Conservation (phyloP, 257 asterid species). For the Marsdenia floribunda region DNA sequence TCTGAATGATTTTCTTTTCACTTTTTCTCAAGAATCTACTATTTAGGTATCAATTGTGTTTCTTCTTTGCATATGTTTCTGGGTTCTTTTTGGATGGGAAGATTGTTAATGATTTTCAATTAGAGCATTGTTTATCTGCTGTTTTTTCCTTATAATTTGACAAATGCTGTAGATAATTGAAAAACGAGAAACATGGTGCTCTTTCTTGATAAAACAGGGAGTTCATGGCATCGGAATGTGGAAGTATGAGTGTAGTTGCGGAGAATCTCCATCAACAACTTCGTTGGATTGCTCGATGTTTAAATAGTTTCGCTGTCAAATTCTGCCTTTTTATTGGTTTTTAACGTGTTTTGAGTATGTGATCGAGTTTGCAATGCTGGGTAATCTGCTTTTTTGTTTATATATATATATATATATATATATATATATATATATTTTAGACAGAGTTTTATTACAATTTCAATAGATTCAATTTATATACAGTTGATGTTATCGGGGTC, state of each 20-base stretch:
- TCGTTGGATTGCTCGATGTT: constrained; percentile 34
- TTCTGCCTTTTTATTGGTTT: neutral
- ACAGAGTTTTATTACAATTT: neutral
- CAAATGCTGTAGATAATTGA: constrained; percentile 26
- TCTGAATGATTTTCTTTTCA: constrained; percentile 65
- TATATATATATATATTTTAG: too few species aligned
- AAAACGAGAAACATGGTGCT: constrained; percentile 47
- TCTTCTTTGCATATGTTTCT: neutral
- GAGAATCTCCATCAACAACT: constrained; percentile 28
- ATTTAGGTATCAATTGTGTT: constrained; percentile 30
- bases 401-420: too few species aligned
- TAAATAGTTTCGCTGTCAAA: neutral
- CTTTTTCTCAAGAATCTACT: constrained; percentile 46
- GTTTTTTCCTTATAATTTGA: constrained; percentile 11
- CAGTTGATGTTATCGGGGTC: too few species aligned
- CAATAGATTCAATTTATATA: neutral
- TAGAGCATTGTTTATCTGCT: neutral
- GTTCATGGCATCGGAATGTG: constrained; percentile 75
- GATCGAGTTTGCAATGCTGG: neutral
- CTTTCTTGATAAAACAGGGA: constrained; percentile 45
- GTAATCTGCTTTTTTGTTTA: neutral
- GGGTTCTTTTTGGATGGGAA: neutral
- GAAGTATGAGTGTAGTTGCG: constrained; percentile 74
- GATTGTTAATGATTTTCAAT: neutral
- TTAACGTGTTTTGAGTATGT: neutral